These are phyloP conservation scores for Cucurbita moschata DNA, from an alignment of 306 rosid genomes.

Conservation along the genomic window DNA sequence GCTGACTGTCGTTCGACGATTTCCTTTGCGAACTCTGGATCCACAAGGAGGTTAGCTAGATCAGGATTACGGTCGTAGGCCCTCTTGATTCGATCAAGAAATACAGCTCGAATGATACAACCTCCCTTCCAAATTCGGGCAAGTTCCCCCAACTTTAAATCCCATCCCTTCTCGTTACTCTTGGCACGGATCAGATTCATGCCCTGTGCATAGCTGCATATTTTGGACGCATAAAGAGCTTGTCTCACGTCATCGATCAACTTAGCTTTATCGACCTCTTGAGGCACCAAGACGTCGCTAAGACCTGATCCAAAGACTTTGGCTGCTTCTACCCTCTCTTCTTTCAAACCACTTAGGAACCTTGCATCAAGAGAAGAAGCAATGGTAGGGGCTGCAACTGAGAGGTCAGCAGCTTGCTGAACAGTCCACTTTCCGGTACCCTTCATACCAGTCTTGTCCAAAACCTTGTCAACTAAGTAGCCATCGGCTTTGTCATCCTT, in stretches of 20 bases:
- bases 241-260: conserved; percentile 66
- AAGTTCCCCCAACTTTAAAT: conserved; percentile 58
- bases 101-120: conserved; percentile 61
- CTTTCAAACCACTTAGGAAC: conserved; percentile 59
- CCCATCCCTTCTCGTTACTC: conserved; percentile 57
- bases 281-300: conserved; percentile 5
- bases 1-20: conserved; percentile 64
- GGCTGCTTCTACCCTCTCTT: conserved; percentile 43
- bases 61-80: conserved; percentile 67
- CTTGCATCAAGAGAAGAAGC: conserved; percentile 66
- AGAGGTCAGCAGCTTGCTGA: conserved; percentile 70
- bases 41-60: conserved; percentile 58
- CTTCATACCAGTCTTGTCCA: conserved; percentile 75
- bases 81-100: conserved; percentile 65
- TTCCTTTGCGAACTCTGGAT: conserved; percentile 65
- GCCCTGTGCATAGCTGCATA: conserved; percentile 77
- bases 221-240: conserved; percentile 68
- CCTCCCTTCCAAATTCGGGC: conserved; percentile 85
- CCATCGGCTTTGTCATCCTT: conserved; percentile 49
- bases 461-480: conserved; percentile 57
- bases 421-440: conserved; percentile 85
- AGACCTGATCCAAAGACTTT: conserved; percentile 12
- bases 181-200: conserved; percentile 69
- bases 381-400: conserved; percentile 61
- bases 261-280: conserved; percentile 44